These are phyloP conservation scores for Phialocephala subalpina DNA, from an alignment of 2,329 filamentous ascomycete genomes.

Conservation along the genomic window DNA sequence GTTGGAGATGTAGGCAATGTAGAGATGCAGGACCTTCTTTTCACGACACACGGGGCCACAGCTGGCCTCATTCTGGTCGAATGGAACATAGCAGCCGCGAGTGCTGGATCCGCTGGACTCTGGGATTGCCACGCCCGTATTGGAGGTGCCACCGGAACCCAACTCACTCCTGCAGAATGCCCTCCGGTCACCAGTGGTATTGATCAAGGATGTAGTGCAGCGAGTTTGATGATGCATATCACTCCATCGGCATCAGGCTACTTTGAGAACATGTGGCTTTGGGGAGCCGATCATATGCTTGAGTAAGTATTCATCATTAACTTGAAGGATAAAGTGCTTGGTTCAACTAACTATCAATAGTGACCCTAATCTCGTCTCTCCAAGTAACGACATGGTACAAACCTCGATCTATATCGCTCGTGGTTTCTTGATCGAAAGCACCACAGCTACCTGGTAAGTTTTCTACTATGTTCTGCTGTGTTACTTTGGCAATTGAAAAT, in stretches of 20 bases:
- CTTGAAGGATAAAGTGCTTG: no score
- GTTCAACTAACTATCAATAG: constrained; percentile 9
- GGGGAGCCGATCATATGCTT: constrained; percentile 24
- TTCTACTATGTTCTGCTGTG: no score
- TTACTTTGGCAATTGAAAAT: neutral
- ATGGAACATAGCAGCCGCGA: constrained; percentile 44
- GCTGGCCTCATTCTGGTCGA: constrained; percentile 50
- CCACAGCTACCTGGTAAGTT: constrained; percentile 7
- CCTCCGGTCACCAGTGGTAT: constrained; percentile 35
- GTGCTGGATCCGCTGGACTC: constrained; percentile 41
- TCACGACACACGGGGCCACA: constrained; percentile 49
- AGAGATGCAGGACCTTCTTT: constrained; percentile 50
- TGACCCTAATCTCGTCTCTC: constrained; percentile 7
- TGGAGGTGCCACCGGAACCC: constrained; percentile 47
- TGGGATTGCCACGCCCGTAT: constrained; percentile 48
- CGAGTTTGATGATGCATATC: constrained; percentile 30
- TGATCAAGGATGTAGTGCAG: constrained; percentile 34
- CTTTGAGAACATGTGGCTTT: constrained; percentile 34
- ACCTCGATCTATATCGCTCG: constrained; percentile 77
- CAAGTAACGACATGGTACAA: constrained; percentile 50
- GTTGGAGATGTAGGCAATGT: constrained; percentile 54
- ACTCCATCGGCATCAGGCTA: constrained; percentile 21
- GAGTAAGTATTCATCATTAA: constrained; percentile 18
- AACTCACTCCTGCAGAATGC: constrained; percentile 42
- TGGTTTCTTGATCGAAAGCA: constrained; percentile 25